Evolutionary conservation across 2,329 filamentous ascomycete genomes (phyloP).

Genomic region (Colletotrichum sp.): DNA sequence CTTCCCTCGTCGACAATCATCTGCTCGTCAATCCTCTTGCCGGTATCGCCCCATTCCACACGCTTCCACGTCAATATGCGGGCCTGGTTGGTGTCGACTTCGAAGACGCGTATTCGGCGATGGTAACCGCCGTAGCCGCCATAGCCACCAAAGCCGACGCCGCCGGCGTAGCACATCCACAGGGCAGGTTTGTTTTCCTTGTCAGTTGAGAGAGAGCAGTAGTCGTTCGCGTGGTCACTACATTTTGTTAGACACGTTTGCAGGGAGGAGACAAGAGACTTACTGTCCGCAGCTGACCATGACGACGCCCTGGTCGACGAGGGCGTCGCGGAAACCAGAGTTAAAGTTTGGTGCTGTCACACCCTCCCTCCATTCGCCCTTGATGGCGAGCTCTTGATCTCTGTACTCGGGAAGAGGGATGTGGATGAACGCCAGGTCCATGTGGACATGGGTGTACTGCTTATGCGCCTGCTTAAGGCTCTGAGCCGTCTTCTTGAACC

Average conservation of each 20-base stretch:
- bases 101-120: slow-evolving; percentile 85
- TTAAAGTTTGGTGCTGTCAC: slow-evolving; percentile 91
- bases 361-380: slow-evolving; percentile 80
- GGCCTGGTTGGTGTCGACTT: slow-evolving; percentile 90
- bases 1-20: slow-evolving; percentile 70
- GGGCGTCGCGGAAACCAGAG: slow-evolving; percentile 88
- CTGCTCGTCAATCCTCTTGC: slow-evolving; percentile 63
- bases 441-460: slow-evolving; percentile 89
- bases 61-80: slow-evolving; percentile 93
- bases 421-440: slow-evolving; percentile 97
- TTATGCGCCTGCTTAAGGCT: slow-evolving; percentile 77
- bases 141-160: slow-evolving; percentile 91
- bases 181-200: slow-evolving; percentile 68
- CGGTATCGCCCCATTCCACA: slow-evolving; percentile 69
- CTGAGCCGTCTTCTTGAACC: slow-evolving; percentile 84
- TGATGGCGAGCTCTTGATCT: slow-evolving; percentile 60
- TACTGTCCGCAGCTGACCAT: slow-evolving; percentile 92
- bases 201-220: slow-evolving; percentile 76
- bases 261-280: slow-evolving; percentile 32
- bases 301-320: slow-evolving; percentile 84
- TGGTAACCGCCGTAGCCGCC: slow-evolving; percentile 88
- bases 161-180: slow-evolving; percentile 99
- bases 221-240: slow-evolving; percentile 95
- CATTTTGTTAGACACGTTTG: neutral
- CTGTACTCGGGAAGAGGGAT: slow-evolving; percentile 93